Percentiles rank a stretch among this genome's conserved stretches.
Evolutionary conservation across 148 eudicot species (phyloP).

Genomic region (Salicornia ramosissima): DNA sequence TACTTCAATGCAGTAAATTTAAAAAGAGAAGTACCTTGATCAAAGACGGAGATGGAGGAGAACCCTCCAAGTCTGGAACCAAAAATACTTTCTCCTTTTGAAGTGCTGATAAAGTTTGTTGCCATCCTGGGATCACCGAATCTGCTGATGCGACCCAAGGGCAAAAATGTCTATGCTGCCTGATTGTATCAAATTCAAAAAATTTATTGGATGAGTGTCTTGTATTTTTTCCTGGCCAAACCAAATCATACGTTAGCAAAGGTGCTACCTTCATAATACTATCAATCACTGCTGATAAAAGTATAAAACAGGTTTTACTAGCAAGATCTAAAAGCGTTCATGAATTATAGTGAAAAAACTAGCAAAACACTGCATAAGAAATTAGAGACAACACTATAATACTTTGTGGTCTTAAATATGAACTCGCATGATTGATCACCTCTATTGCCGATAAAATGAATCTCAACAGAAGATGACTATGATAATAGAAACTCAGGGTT

Average conservation of each 20-base stretch:
- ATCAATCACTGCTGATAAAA: neutral
- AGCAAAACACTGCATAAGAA: neutral
- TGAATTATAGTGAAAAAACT: too few species aligned
- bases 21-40: constrained; percentile 44
- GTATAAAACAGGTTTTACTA: neutral
- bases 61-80: constrained; percentile 34
- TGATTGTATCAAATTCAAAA: constrained; percentile 70
- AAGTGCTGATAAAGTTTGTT: constrained; percentile 71
- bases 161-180: constrained; percentile 86
- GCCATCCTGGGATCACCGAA: constrained; percentile 69
- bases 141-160: constrained; percentile 69
- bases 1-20: neutral
- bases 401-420: too few species aligned
- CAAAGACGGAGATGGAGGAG: constrained; percentile 56
- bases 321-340: neutral
- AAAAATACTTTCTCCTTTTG: constrained; percentile 59
- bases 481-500: too few species aligned
- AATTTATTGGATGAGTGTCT: constrained; percentile 27
- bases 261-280: neutral
- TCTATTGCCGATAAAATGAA: too few species aligned
- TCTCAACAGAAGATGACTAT: too few species aligned
- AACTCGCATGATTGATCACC: too few species aligned
- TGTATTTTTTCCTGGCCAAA: constrained; percentile 32
- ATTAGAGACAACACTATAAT: neutral
- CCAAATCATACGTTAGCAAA: constrained; percentile 1